phyloP scores from a whole-genome alignment of 176 grass and related monocot genomes.

The Rhynchospora breviuscula region DNA sequence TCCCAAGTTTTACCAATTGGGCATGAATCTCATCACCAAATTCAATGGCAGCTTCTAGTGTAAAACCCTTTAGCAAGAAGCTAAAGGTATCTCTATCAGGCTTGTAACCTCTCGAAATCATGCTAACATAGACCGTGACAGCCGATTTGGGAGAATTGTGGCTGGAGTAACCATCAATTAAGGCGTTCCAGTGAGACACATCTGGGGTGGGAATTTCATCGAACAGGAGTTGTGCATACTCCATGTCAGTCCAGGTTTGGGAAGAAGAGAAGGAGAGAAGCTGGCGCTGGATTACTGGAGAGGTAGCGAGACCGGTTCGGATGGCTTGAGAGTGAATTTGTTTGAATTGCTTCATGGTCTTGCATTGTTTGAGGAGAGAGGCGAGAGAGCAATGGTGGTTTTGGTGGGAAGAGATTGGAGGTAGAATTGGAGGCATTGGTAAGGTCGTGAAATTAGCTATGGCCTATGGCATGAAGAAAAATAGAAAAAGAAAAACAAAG shows the following conservation, averaged over 20 bases:
- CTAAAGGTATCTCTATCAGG: conserved; percentile 69
- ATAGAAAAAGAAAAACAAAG: background rate
- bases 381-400: background rate
- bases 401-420: conserved; percentile 1
- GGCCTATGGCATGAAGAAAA: background rate
- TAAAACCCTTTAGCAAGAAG: conserved; percentile 52
- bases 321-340: conserved; percentile 37
- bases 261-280: conserved; percentile 33
- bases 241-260: conserved; percentile 11
- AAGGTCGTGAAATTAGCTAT: background rate
- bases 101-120: conserved; percentile 45
- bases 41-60: conserved; percentile 11
- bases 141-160: conserved; percentile 21
- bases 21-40: conserved; percentile 38
- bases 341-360: conserved; percentile 37
- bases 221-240: conserved; percentile 38
- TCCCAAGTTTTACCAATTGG: conserved; percentile 61
- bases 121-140: conserved; percentile 30
- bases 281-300: background rate
- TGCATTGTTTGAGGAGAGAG: conserved; percentile 30
- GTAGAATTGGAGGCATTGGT: background rate
- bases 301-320: conserved; percentile 23
- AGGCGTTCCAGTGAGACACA: conserved; percentile 9
- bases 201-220: conserved; percentile 40
- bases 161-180: conserved; percentile 2